Evolutionary conservation across 2,329 filamentous ascomycete species (phyloP).

Genomic region (Teratosphaeria pseudoeucalypti): DNA sequence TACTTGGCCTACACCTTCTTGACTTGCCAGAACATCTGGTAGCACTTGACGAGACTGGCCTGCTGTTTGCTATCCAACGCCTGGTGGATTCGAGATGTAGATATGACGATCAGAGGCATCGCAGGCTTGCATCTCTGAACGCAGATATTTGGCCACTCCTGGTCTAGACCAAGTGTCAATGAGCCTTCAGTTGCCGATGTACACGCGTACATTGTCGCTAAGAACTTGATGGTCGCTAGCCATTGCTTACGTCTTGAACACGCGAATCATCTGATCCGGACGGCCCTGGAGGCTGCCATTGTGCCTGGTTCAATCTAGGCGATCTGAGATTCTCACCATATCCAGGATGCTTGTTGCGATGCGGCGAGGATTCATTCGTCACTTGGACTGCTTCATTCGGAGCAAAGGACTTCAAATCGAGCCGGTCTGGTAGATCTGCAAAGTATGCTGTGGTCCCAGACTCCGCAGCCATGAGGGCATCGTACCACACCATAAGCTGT

Average conservation of each 20-base stretch:
- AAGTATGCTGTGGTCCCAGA: constrained; percentile 4
- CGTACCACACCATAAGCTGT: constrained; percentile 9
- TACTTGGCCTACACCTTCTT: too few relatives aligned
- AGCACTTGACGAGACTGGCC: too few relatives aligned
- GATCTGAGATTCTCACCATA: constrained; percentile 1
- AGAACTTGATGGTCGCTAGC: not conserved
- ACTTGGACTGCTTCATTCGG: constrained; percentile 4
- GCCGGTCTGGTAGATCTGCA: constrained; percentile 1
- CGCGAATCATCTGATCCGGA: not conserved
- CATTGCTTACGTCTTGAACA: not conserved
- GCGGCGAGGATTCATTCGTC: constrained; percentile 4
- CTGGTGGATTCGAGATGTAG: too few relatives aligned
- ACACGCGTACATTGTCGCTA: too few relatives aligned
- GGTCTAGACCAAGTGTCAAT: too few relatives aligned
- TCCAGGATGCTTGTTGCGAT: constrained; percentile 3
- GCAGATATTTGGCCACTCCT: too few relatives aligned
- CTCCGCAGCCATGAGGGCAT: constrained; percentile 8
- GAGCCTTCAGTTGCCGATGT: too few relatives aligned
- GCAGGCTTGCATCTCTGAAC: too few relatives aligned
- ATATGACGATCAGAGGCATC: too few relatives aligned
- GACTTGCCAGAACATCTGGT: too few relatives aligned
- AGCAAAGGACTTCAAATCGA: constrained; percentile 1
- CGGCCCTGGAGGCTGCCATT: not conserved
- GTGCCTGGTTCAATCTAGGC: not conserved
- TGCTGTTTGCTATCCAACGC: too few relatives aligned